A percentile compares a stretch with the other conserved stretches of the same genome.
These are phyloP conservation scores for Acmispon strigosus DNA, from an alignment of 306 rosid genomes.

Conservation along the genomic window DNA sequence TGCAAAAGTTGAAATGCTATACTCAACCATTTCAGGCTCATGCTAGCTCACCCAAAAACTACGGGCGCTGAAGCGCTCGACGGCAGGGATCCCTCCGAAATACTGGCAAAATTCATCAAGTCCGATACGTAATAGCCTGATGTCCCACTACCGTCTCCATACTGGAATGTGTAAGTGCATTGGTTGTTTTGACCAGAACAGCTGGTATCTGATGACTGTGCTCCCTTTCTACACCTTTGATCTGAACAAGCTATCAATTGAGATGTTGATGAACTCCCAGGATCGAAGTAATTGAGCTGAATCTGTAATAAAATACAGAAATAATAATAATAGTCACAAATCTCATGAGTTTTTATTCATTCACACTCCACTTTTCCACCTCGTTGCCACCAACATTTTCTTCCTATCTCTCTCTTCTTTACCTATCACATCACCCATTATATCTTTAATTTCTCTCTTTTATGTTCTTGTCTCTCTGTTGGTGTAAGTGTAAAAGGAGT, in stretches of 20 bases:
- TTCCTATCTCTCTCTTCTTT: too few species aligned
- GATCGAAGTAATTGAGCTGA: slow-evolving; percentile 64
- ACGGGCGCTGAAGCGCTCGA: slow-evolving; percentile 56
- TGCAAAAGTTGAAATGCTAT: neutral
- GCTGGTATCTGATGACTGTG: slow-evolving; percentile 51
- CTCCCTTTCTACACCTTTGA: slow-evolving; percentile 52
- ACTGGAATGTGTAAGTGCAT: slow-evolving; percentile 67
- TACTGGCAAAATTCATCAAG: slow-evolving; percentile 57
- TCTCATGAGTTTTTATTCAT: neutral
- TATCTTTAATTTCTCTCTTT: too few species aligned
- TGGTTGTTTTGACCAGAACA: slow-evolving; percentile 64
- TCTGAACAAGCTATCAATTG: slow-evolving; percentile 64
- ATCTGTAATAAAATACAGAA: slow-evolving; percentile 40
- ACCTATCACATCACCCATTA: too few species aligned
- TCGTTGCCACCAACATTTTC: too few species aligned
- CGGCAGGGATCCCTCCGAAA: slow-evolving; percentile 38
- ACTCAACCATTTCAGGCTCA: slow-evolving; percentile 2
- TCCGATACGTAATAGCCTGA: slow-evolving; percentile 76
- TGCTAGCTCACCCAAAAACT: slow-evolving; percentile 66
- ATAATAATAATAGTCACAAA: neutral
- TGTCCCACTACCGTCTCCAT: slow-evolving; percentile 91
- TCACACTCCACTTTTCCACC: too few species aligned
- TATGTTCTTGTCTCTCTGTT: too few species aligned
- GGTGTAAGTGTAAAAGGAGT: too few species aligned
- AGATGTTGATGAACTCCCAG: slow-evolving; percentile 71